phyloP scores from a whole-genome alignment of 1,139 yeast species.

The Wickerhamomyces sp. region DNA sequence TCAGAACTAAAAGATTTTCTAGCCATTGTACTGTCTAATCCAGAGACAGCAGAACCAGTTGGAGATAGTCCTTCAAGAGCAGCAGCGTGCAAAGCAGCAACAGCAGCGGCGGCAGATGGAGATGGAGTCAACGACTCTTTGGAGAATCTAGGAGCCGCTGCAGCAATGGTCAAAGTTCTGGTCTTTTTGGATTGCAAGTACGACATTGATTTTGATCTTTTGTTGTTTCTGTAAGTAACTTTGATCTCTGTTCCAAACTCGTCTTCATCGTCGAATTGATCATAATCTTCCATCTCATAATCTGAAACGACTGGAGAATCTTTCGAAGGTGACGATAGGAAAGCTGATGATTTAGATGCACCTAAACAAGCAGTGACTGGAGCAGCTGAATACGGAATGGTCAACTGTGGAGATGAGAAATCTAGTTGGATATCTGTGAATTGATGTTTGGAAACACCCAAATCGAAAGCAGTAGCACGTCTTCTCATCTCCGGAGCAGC shows the following conservation, averaged over 20 bases:
- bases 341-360: constrained; percentile 4
- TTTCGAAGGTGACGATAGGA: constrained; percentile 2
- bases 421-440: constrained; percentile 46
- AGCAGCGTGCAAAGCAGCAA: constrained; percentile 71
- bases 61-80: constrained; percentile 36
- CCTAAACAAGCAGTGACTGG: constrained; percentile 68
- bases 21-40: constrained; percentile 10
- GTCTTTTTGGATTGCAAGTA: constrained; percentile 43
- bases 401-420: constrained; percentile 41
- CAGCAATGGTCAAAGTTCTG: constrained; percentile 67
- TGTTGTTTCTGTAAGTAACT: constrained; percentile 34
- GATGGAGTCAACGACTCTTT: constrained; percentile 50
- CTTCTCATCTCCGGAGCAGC: constrained; percentile 19
- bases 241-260: constrained; percentile 32
- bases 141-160: constrained; percentile 78
- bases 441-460: constrained; percentile 20
- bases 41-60: constrained; percentile 18
- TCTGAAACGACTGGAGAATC: constrained; percentile 19
- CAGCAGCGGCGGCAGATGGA: constrained; percentile 65
- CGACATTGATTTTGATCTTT: constrained; percentile 63
- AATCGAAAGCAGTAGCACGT: constrained; percentile 24
- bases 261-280: constrained; percentile 40
- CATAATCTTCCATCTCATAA: constrained; percentile 33
- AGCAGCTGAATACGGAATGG: constrained; percentile 68
- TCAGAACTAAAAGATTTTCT: constrained; percentile 16